Percentiles rank a stretch among this genome's conserved stretches.
These are phyloP conservation scores for Dictyostelium intermedium DNA, from an alignment of 78 protist genomes.

Conservation along the genomic window DNA sequence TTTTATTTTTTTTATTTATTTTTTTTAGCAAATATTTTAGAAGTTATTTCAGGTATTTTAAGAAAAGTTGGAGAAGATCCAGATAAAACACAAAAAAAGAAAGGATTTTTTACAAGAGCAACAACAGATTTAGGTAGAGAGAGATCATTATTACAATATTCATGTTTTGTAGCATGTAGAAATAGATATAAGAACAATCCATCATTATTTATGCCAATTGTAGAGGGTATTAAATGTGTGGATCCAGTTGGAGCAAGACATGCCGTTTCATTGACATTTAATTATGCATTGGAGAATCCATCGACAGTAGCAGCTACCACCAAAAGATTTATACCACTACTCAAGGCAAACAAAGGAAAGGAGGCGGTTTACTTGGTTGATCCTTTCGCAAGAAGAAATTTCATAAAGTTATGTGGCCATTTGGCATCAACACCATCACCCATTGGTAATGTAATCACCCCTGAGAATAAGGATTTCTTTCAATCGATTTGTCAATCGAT, in stretches of 20 bases:
- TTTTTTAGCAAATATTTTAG: conserved; percentile 40
- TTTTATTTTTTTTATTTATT: background rate
- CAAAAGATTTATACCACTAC: conserved; percentile 54
- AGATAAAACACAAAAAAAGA: conserved; percentile 60
- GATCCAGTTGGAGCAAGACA: conserved; percentile 82
- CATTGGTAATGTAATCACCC: background rate
- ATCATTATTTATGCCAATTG: conserved; percentile 69
- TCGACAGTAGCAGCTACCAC: conserved; percentile 46
- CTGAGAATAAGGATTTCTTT: conserved; percentile 66
- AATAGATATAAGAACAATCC: conserved; percentile 78
- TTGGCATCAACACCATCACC: background rate
- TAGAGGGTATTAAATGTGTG: conserved; percentile 72
- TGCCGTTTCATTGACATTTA: conserved; percentile 35
- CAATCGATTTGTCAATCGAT: conserved; percentile 63
- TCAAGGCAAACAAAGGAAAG: conserved; percentile 72
- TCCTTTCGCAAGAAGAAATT: conserved; percentile 65
- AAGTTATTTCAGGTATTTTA: conserved; percentile 59
- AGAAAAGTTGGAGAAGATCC: conserved; percentile 77
- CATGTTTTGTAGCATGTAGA: conserved; percentile 78
- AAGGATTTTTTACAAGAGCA: conserved; percentile 58
- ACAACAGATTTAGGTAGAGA: conserved; percentile 70
- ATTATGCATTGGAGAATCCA: conserved; percentile 63
- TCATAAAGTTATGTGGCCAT: conserved; percentile 38
- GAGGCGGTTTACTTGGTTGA: conserved; percentile 56
- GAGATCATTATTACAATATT: conserved; percentile 62